These are phyloP conservation scores for Raffaelea albimanens DNA, from an alignment of 2,329 filamentous ascomycete genomes.

Conservation along the genomic window DNA sequence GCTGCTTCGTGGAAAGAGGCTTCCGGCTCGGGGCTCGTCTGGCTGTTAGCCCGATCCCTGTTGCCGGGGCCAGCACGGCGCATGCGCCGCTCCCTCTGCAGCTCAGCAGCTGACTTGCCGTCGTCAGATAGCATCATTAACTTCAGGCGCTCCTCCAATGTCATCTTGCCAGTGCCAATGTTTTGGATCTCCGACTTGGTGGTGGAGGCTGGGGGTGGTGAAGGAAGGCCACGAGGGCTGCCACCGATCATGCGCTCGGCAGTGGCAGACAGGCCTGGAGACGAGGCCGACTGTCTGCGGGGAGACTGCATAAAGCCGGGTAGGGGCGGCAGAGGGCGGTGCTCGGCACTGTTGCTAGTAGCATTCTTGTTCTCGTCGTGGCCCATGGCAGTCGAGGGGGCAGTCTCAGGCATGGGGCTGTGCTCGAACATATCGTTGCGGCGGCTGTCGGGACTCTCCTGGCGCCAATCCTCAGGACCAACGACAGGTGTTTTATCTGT, in stretches of 20 bases:
- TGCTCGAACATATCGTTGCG: conserved; percentile 55
- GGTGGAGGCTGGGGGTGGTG: conserved; percentile 59
- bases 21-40: conserved; percentile 34
- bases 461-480: conserved; percentile 92
- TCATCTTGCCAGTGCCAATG: conserved; percentile 67
- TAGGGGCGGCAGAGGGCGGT: conserved; percentile 77
- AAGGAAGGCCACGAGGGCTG: conserved; percentile 57
- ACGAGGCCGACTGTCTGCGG: conserved; percentile 42
- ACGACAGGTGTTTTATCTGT: conserved; percentile 96
- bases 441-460: conserved; percentile 43
- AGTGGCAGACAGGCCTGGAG: conserved; percentile 56
- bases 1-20: conserved; percentile 23
- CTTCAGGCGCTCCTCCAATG: conserved; percentile 74
- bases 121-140: conserved; percentile 81
- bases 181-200: conserved; percentile 72
- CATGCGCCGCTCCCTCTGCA: conserved; percentile 60
- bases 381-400: conserved; percentile 37
- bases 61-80: conserved; percentile 47
- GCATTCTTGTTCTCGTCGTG: conserved; percentile 60
- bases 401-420: conserved; percentile 55
- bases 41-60: conserved; percentile 34
- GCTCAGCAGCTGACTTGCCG: conserved; percentile 51
- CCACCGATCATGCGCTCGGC: conserved; percentile 59
- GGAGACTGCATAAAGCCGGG: conserved; percentile 47
- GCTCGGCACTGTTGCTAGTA: conserved; percentile 66